phyloP scores from a whole-genome alignment of 345 rosid genomes.

The Aurinia saxatilis region DNA sequence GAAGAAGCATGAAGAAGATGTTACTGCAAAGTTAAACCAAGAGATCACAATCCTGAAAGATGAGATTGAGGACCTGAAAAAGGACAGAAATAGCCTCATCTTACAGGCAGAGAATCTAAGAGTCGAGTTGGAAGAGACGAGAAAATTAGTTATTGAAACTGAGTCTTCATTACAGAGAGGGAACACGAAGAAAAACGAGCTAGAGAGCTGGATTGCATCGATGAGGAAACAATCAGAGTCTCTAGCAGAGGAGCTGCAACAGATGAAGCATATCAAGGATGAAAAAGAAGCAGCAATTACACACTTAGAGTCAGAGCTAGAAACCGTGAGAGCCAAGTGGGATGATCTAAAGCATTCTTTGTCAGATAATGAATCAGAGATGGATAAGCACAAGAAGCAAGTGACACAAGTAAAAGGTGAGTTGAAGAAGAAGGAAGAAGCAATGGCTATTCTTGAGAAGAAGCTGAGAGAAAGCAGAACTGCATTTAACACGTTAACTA shows the following conservation, averaged over 20 bases:
- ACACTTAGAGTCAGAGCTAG: constrained; percentile 41
- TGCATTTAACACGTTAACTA: constrained; percentile 37
- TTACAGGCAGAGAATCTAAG: constrained; percentile 37
- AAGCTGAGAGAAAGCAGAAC: constrained; percentile 44
- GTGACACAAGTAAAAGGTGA: constrained; percentile 48
- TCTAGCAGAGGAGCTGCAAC: constrained; percentile 35
- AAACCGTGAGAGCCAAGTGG: constrained; percentile 34
- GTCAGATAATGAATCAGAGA: constrained; percentile 44
- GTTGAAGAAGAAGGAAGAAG: constrained; percentile 60
- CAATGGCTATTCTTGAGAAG: constrained; percentile 43
- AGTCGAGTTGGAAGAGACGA: constrained; percentile 40
- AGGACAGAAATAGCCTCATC: constrained; percentile 22
- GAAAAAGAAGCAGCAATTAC: constrained; percentile 39
- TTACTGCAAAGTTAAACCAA: constrained; percentile 26
- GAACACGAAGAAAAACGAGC: constrained; percentile 35
- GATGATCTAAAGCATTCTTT: constrained; percentile 43
- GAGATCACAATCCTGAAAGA: constrained; percentile 37
- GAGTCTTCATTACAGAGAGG: constrained; percentile 38
- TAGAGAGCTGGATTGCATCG: constrained; percentile 32
- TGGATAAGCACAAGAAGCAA: constrained; percentile 59
- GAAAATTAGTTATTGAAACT: constrained; percentile 33
- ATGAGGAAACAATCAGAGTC: constrained; percentile 43
- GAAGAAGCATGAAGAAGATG: constrained; percentile 47
- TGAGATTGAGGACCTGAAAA: constrained; percentile 37
- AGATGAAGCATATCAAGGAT: constrained; percentile 34